A percentile compares a stretch with the other conserved stretches of the same genome.
Conservation (phyloP, 176 grass and related monocot genomes). For the Rhynchospora tenuis region DNA sequence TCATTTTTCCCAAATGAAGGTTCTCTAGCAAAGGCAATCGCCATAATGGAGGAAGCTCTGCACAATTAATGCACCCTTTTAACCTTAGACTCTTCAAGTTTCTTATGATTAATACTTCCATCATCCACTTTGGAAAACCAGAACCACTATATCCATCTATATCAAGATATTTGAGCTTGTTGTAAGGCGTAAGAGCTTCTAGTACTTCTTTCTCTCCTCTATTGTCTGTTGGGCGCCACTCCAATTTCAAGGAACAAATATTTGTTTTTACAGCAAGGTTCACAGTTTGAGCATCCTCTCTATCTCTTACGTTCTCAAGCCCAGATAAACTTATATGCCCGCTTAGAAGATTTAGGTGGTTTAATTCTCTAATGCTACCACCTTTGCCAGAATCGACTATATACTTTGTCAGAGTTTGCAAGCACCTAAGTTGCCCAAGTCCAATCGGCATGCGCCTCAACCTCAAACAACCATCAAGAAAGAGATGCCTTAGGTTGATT, state of each 20-base stretch:
- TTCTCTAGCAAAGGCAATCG: background rate
- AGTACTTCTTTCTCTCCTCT: background rate
- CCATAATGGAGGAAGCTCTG: background rate
- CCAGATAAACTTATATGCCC: background rate
- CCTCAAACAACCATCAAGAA: background rate
- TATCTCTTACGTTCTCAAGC: background rate
- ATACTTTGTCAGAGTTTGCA: background rate
- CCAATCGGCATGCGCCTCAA: background rate
- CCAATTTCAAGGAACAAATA: background rate
- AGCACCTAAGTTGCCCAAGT: background rate
- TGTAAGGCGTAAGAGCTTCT: background rate
- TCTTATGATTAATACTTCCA: background rate
- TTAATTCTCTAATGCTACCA: slow-evolving; percentile 9
- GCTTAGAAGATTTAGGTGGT: background rate
- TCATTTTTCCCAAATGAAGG: background rate
- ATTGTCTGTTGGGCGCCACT: background rate
- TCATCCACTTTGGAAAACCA: background rate
- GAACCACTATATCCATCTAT: background rate
- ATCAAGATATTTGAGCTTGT: background rate
- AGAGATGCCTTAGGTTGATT: background rate
- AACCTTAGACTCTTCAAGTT: background rate
- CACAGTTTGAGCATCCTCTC: background rate
- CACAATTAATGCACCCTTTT: background rate
- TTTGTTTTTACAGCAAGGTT: background rate
- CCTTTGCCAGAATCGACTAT: background rate